Evolutionary conservation across 1,284 basidiomycete genomes (phyloP).

Genomic region (Chalciporus sp.): DNA sequence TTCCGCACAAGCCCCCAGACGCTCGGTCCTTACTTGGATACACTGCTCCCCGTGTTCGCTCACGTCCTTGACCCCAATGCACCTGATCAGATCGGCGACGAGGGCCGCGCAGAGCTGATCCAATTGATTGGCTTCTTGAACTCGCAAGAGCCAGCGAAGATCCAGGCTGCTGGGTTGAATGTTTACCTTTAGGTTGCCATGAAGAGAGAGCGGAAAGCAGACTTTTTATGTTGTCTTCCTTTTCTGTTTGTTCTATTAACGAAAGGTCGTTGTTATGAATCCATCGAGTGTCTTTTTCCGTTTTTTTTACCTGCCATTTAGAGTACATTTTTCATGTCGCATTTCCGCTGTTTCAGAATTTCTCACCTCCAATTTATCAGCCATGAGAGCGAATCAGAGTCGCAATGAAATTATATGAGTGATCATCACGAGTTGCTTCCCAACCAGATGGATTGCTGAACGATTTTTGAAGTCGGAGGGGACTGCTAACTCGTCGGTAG

Average conservation of each 20-base stretch:
- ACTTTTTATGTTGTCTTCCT: not conserved
- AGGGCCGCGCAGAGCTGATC: slow-evolving; percentile 75
- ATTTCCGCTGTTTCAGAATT: slow-evolving; percentile 7
- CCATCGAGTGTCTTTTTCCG: not conserved
- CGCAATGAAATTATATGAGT: too few relatives aligned
- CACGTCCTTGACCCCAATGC: slow-evolving; percentile 79
- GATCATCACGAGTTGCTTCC: too few relatives aligned
- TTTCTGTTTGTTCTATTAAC: not conserved
- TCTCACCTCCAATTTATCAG: slow-evolving; percentile 6
- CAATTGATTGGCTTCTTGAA: slow-evolving; percentile 79
- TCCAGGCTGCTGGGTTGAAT: slow-evolving; percentile 73
- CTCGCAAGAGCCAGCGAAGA: slow-evolving; percentile 69
- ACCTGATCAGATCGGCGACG: slow-evolving; percentile 77
- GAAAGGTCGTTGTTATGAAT: slow-evolving; percentile 1
- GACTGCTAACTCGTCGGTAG: too few relatives aligned
- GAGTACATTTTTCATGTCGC: slow-evolving; percentile 21
- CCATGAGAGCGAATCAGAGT: not conserved
- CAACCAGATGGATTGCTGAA: too few relatives aligned
- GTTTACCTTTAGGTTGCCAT: slow-evolving; percentile 45
- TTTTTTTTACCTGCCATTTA: slow-evolving; percentile 19
- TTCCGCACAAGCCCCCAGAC: slow-evolving; percentile 77
- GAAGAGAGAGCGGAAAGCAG: slow-evolving; percentile 33
- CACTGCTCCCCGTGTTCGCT: slow-evolving; percentile 81
- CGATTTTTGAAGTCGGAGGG: too few relatives aligned
- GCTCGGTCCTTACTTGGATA: slow-evolving; percentile 80